These are phyloP conservation scores for Erigeron philadelphicus DNA, from an alignment of 140 eudicot species.

Conservation along the genomic window DNA sequence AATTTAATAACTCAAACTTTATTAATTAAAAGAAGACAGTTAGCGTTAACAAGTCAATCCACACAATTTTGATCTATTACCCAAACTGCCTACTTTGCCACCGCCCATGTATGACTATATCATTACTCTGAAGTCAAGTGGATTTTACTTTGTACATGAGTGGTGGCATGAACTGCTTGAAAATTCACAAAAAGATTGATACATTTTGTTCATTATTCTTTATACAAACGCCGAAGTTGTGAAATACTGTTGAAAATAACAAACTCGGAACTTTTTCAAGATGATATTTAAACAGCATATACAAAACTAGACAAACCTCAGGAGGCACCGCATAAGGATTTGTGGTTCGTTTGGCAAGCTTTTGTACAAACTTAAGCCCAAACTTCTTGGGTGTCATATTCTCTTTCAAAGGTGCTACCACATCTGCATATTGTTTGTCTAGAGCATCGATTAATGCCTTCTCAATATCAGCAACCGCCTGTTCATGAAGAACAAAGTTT, in stretches of 20 bases:
- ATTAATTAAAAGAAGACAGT: neutral
- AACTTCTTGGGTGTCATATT: constrained; percentile 62
- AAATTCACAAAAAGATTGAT: neutral
- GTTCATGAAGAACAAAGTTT: constrained; percentile 1
- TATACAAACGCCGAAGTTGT: neutral
- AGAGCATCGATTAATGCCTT: constrained; percentile 80
- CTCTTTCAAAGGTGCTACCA: constrained; percentile 74
- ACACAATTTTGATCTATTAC: neutral
- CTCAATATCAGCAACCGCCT: constrained; percentile 83
- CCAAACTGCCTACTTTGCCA: neutral
- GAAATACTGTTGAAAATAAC: neutral
- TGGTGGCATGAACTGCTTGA: too few relatives aligned
- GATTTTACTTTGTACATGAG: too few relatives aligned
- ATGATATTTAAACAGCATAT: neutral
- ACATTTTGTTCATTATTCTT: neutral
- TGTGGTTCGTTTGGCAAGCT: constrained; percentile 57
- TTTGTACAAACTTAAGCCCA: constrained; percentile 71
- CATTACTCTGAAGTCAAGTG: too few relatives aligned
- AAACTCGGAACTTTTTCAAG: neutral
- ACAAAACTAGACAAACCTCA: constrained; percentile 39
- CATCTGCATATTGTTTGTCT: constrained; percentile 81
- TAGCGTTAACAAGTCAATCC: constrained; percentile 3
- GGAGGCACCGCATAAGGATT: constrained; percentile 62
- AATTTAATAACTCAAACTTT: neutral
- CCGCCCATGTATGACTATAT: too few relatives aligned